phyloP scores from a whole-genome alignment of 495 filamentous ascomycete genomes.

The Staphylotrichum longicolle region DNA sequence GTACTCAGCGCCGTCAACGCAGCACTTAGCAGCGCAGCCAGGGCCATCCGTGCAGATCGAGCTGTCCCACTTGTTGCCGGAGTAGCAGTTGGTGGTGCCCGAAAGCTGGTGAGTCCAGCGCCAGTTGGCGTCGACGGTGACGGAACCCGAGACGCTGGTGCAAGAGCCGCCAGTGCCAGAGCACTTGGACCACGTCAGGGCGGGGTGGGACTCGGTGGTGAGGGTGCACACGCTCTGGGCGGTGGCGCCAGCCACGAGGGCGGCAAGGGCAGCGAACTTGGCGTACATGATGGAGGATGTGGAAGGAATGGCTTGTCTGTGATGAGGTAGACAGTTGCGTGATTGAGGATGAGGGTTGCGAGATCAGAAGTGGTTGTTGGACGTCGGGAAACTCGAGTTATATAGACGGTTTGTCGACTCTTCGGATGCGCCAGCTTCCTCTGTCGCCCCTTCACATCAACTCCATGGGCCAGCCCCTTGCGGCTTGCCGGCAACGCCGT shows the following conservation, averaged over 20 bases:
- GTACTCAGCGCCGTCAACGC: constrained; percentile 51
- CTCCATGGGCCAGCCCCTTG: constrained; percentile 1
- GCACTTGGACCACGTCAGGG: constrained; percentile 58
- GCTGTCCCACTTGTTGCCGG: constrained; percentile 49
- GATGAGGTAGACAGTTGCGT: constrained; percentile 21
- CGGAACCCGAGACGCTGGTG: constrained; percentile 38
- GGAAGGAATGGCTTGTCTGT: constrained; percentile 13
- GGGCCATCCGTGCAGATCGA: constrained; percentile 38
- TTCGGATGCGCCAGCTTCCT: background rate
- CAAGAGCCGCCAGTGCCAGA: constrained; percentile 48
- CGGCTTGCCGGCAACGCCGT: constrained; percentile 24
- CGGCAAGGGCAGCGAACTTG: constrained; percentile 40
- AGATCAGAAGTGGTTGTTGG: constrained; percentile 16
- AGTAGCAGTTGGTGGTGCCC: constrained; percentile 49
- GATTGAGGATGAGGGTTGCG: constrained; percentile 26
- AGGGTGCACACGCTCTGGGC: constrained; percentile 59
- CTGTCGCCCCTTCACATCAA: constrained; percentile 2
- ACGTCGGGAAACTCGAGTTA: constrained; percentile 21
- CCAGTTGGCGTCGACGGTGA: constrained; percentile 54
- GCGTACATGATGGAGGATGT: constrained; percentile 27
- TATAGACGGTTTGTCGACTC: constrained; percentile 24
- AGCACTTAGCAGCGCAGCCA: constrained; percentile 47
- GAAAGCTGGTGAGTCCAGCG: constrained; percentile 46
- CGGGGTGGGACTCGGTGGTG: constrained; percentile 56
- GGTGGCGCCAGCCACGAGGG: constrained; percentile 44